These are phyloP conservation scores for Cymodocea nodosa DNA, from an alignment of 116 monocot genomes.

Conservation along the genomic window DNA sequence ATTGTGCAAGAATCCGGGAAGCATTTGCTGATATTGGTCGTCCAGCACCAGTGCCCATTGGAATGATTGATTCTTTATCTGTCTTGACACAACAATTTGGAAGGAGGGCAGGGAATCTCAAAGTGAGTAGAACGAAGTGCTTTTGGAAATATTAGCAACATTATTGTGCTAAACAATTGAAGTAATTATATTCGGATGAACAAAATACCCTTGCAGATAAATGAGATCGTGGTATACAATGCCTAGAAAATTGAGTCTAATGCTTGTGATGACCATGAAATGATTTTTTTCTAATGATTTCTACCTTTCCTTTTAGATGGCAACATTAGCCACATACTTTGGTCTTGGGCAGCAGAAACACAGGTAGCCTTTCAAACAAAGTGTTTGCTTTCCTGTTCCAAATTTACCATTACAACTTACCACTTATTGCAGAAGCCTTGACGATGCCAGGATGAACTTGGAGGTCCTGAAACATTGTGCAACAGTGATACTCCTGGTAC, in stretches of 20 bases:
- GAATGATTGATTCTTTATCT: slow-evolving; percentile 64
- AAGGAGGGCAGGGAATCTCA: slow-evolving; percentile 86
- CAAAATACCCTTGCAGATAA: no score
- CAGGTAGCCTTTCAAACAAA: slow-evolving; percentile 29
- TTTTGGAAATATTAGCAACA: no score
- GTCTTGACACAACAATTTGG: slow-evolving; percentile 59
- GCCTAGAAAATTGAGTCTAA: no score
- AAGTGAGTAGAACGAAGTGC: slow-evolving; percentile 22
- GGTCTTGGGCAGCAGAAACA: slow-evolving; percentile 78
- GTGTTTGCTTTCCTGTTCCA: background rate
- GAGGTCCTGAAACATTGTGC: slow-evolving; percentile 94
- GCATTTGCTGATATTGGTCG: slow-evolving; percentile 70
- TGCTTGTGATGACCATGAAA: background rate
- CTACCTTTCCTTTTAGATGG: slow-evolving; percentile 38
- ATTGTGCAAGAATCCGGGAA: slow-evolving; percentile 61
- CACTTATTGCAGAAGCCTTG: slow-evolving; percentile 51
- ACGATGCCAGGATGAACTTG: slow-evolving; percentile 83
- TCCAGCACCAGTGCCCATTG: slow-evolving; percentile 49
- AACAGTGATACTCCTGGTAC: slow-evolving; percentile 69
- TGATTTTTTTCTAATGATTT: background rate
- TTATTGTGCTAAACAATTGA: no score
- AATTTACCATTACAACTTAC: no score
- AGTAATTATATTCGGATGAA: no score
- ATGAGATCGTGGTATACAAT: no score
- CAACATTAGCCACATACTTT: slow-evolving; percentile 83